These are phyloP conservation scores for Salix purpurea DNA, from an alignment of 345 rosid species.

Conservation along the genomic window DNA sequence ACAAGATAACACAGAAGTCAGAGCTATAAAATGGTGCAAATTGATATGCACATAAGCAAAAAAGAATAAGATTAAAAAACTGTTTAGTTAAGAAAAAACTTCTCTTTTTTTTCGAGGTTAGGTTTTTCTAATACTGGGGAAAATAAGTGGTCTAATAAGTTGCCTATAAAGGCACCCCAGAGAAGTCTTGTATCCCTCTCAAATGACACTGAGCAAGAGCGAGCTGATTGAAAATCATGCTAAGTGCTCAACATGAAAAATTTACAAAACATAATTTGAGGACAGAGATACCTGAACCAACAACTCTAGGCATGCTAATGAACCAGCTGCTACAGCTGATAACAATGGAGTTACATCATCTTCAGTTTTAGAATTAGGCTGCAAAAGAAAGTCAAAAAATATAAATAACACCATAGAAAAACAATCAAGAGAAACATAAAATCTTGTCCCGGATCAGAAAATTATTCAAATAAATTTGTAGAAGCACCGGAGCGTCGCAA, in stretches of 20 bases:
- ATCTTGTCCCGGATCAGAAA: neutral
- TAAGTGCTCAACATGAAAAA: no score
- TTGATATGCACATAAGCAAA: neutral
- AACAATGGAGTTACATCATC: slow-evolving; percentile 75
- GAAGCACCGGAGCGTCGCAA: neutral
- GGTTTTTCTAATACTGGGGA: no score
- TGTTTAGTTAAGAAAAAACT: no score
- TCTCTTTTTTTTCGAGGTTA: no score
- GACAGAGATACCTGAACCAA: slow-evolving; percentile 55
- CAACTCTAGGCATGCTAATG: slow-evolving; percentile 65
- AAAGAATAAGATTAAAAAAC: neutral
- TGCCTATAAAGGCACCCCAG: no score
- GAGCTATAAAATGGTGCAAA: neutral
- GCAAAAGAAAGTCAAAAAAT: slow-evolving; percentile 26
- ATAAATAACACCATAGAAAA: neutral
- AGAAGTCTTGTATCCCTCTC: no score
- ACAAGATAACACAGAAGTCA: slow-evolving; percentile 9
- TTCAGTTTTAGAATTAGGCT: slow-evolving; percentile 89
- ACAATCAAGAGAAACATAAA: neutral
- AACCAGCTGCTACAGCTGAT: slow-evolving; percentile 91
- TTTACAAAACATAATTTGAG: neutral
- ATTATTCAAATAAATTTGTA: neutral
- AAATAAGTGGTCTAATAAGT: no score
- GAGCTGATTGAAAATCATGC: no score
- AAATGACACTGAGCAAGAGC: no score